Evolutionary conservation across 2,329 filamentous ascomycete genomes (phyloP).

Genomic region (Ophiostoma perfectum): DNA sequence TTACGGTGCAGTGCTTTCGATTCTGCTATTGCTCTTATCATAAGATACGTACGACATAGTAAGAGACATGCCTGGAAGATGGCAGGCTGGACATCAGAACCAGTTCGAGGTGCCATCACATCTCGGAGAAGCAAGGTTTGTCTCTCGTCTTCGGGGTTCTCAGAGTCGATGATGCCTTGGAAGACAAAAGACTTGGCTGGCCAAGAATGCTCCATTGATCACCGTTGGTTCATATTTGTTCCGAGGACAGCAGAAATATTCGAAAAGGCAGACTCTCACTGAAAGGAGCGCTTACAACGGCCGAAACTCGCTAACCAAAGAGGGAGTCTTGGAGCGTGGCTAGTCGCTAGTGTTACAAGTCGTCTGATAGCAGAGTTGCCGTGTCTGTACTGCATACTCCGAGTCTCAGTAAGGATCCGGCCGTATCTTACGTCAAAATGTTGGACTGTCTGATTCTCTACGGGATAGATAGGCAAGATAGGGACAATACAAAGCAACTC

Average conservation of each 20-base stretch:
- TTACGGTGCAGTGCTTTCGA: background rate
- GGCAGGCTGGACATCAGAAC: background rate
- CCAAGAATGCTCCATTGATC: constrained; percentile 1
- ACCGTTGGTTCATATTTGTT: background rate
- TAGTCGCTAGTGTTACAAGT: background rate
- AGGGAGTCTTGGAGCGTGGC: background rate
- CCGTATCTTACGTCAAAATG: too few relatives aligned
- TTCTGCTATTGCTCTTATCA: background rate
- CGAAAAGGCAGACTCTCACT: too few relatives aligned
- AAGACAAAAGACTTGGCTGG: background rate
- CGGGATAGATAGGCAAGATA: too few relatives aligned
- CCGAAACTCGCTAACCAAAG: background rate
- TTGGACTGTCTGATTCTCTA: too few relatives aligned
- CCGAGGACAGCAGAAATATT: background rate
- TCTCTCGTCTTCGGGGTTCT: background rate
- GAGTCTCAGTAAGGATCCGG: too few relatives aligned
- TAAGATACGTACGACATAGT: background rate
- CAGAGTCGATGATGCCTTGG: background rate
- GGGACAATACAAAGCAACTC: too few relatives aligned
- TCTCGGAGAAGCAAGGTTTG: background rate
- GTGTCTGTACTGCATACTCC: background rate
- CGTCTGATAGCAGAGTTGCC: too few relatives aligned
- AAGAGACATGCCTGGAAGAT: too few relatives aligned
- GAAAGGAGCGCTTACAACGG: background rate
- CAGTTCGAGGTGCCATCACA: background rate